A percentile compares a stretch with the other conserved stretches of the same genome.
Conservation (phyloP, 2,329 filamentous ascomycete species). For the Aspergillus melleus region DNA sequence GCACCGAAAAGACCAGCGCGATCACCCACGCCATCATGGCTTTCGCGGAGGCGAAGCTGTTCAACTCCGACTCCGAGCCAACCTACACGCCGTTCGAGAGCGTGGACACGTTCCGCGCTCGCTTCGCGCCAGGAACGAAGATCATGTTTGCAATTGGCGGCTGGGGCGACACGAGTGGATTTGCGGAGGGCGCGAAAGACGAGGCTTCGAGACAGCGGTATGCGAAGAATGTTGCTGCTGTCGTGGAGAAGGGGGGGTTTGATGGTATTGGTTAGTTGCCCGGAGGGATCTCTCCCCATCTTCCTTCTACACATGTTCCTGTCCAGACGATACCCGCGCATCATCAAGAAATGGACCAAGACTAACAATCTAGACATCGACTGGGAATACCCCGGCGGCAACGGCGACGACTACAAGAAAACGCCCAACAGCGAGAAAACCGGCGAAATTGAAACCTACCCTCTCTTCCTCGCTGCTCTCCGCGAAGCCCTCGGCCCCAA, state of each 20-base stretch:
- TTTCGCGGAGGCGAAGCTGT: constrained; percentile 54
- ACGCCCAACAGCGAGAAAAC: constrained; percentile 60
- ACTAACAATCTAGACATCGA: constrained; percentile 57
- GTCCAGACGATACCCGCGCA: too few relatives aligned
- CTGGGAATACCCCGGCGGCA: constrained; percentile 65
- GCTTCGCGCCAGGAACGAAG: constrained; percentile 59
- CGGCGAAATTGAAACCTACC: constrained; percentile 63
- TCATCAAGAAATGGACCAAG: too few relatives aligned
- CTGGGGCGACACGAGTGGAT: constrained; percentile 70
- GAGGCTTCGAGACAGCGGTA: constrained; percentile 57
- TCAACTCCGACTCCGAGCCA: constrained; percentile 46
- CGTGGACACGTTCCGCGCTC: constrained; percentile 51
- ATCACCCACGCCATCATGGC: constrained; percentile 58
- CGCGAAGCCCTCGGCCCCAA: constrained; percentile 57
- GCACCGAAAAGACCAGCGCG: constrained; percentile 36
- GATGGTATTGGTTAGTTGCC: constrained; percentile 61
- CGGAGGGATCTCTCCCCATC: too few relatives aligned
- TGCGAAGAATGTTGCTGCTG: constrained; percentile 62
- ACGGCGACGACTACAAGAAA: constrained; percentile 67
- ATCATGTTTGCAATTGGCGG: constrained; percentile 72
- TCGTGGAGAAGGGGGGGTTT: constrained; percentile 62
- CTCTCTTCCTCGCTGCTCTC: constrained; percentile 60
- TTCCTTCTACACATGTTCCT: too few relatives aligned
- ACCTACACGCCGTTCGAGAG: constrained; percentile 56
- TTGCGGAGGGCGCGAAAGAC: constrained; percentile 56